These are phyloP conservation scores for Oryza officinalis DNA, from an alignment of 176 grass and related monocot species.

Conservation along the genomic window DNA sequence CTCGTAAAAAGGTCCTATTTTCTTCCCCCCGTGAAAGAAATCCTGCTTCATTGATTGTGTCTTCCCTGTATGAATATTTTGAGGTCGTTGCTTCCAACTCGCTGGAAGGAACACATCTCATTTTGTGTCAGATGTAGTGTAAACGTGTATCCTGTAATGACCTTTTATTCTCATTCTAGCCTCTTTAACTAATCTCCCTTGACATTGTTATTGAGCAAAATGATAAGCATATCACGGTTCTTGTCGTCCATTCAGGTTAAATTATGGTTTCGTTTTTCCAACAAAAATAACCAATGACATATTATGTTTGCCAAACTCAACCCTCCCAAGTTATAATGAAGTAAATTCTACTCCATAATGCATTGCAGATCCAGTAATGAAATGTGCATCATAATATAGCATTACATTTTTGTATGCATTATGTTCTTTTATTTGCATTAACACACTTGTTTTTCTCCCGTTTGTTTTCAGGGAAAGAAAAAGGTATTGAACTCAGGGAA, in stretches of 20 bases:
- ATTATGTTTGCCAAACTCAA: constrained; percentile 6
- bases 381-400: background rate
- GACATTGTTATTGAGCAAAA: background rate
- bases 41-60: background rate
- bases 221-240: background rate
- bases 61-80: background rate
- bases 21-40: background rate
- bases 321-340: background rate
- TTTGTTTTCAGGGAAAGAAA: constrained; percentile 57
- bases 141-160: background rate
- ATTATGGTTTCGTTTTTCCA: background rate
- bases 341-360: background rate
- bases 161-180: background rate
- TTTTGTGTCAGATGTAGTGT: background rate
- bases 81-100: background rate
- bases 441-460: background rate
- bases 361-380: background rate
- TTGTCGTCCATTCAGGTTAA: background rate
- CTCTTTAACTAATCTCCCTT: background rate
- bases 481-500: constrained; percentile 45
- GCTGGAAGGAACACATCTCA: background rate
- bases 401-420: background rate
- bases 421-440: background rate
- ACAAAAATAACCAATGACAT: background rate
- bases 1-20: constrained; percentile 44